Evolutionary conservation across 768 basidiomycete genomes (phyloP).

Genomic region (Rhodotorula toruloides): DNA sequence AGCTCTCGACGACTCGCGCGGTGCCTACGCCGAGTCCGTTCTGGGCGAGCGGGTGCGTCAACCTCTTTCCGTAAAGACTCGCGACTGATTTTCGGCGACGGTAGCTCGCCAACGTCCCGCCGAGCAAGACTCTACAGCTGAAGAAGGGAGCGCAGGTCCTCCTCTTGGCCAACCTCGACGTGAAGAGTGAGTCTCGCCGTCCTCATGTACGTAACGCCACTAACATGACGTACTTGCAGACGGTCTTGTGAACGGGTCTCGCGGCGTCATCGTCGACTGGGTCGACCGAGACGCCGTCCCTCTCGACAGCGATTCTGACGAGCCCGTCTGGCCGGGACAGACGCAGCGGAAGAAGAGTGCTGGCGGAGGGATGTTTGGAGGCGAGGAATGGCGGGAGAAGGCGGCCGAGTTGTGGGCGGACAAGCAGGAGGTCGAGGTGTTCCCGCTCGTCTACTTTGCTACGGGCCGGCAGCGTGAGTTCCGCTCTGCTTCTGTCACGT

Average conservation of each 20-base stretch:
- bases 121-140: conserved; percentile 42
- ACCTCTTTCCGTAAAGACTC: background rate
- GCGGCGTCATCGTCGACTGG: conserved; percentile 39
- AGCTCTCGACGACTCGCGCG: conserved; percentile 41
- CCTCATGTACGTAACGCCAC: too few relatives aligned
- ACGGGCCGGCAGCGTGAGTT: conserved; percentile 19
- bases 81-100: background rate
- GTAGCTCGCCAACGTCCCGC: conserved; percentile 46
- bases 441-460: conserved; percentile 33
- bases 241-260: conserved; percentile 34
- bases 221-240: background rate
- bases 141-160: conserved; percentile 49
- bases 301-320: background rate
- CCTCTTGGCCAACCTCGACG: conserved; percentile 48
- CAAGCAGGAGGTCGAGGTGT: conserved; percentile 17
- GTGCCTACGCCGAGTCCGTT: conserved; percentile 37
- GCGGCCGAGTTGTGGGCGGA: conserved; percentile 26
- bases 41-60: conserved; percentile 41
- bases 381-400: conserved; percentile 35
- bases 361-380: conserved; percentile 5
- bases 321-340: background rate
- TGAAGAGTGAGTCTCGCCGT: conserved; percentile 6
- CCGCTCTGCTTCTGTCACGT: too few relatives aligned
- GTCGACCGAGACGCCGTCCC: conserved; percentile 11
- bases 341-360: background rate